phyloP scores from a whole-genome alignment of 2,329 filamentous ascomycete species.

The Talaromyces pinophilus region DNA sequence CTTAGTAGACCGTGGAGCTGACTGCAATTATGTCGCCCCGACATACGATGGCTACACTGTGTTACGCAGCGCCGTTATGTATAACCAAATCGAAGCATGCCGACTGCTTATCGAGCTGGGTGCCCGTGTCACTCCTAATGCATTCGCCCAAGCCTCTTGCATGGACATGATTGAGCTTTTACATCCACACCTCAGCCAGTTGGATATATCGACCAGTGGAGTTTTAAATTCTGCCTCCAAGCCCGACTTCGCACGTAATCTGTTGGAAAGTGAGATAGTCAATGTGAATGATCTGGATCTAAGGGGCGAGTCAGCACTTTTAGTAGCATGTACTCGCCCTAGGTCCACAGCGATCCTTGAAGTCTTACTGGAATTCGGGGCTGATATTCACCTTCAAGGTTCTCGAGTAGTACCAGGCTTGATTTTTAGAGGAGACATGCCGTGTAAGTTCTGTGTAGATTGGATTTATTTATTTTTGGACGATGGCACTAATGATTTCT shows the following conservation, averaged over 20 bases:
- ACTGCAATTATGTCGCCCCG: too few species aligned
- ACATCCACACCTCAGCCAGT: slow-evolving; percentile 4
- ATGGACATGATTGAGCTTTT: neutral
- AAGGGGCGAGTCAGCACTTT: slow-evolving; percentile 1
- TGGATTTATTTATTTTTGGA: neutral
- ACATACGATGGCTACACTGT: too few species aligned
- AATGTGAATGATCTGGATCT: slow-evolving; percentile 4
- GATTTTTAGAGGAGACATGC: neutral
- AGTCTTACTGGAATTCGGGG: slow-evolving; percentile 4
- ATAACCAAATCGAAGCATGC: too few species aligned
- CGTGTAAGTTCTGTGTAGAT: neutral
- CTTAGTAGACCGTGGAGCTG: too few species aligned
- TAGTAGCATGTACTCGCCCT: neutral
- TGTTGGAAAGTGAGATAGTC: neutral
- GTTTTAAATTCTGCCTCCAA: neutral
- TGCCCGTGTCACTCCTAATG: too few species aligned
- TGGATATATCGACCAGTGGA: slow-evolving; percentile 8
- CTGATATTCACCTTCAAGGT: neutral
- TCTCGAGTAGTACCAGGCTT: neutral
- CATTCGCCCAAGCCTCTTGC: too few species aligned
- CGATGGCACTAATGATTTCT: neutral
- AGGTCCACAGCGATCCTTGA: neutral
- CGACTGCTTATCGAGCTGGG: too few species aligned
- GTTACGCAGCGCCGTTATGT: too few species aligned
- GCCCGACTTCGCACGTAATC: neutral